phyloP scores from a whole-genome alignment of 2,329 filamentous ascomycete species.

The Fusarium transvaalense region DNA sequence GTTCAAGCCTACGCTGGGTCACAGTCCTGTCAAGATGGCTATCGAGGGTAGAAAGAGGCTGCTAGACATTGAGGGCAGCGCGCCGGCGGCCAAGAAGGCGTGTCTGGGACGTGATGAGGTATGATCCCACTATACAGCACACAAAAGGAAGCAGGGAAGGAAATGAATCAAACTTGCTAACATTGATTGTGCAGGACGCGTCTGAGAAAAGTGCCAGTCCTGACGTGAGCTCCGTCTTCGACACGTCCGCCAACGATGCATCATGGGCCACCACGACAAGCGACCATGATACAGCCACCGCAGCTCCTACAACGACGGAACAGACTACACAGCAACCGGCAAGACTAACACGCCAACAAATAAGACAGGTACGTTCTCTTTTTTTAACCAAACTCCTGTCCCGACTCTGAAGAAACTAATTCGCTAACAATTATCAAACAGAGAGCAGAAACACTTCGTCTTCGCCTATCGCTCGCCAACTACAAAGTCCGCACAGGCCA shows the following conservation, averaged over 20 bases:
- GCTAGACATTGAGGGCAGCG: conserved; percentile 43
- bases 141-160: neutral
- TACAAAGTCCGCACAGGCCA: conserved; percentile 84
- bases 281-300: conserved; percentile 57
- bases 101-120: conserved; percentile 52
- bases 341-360: conserved; percentile 65
- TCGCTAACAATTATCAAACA: conserved; percentile 49
- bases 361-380: conserved; percentile 59
- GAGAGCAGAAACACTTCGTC: conserved; percentile 74
- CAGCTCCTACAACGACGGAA: conserved; percentile 19
- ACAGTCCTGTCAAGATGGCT: conserved; percentile 45
- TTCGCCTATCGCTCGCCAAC: conserved; percentile 77
- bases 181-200: conserved; percentile 37
- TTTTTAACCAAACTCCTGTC: no score
- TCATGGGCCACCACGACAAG: conserved; percentile 64
- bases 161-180: conserved; percentile 14
- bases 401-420: no score
- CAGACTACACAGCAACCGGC: conserved; percentile 16
- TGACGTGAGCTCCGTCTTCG: conserved; percentile 64
- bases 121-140: conserved; percentile 8
- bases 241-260: conserved; percentile 61
- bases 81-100: conserved; percentile 51
- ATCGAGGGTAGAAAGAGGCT: conserved; percentile 49
- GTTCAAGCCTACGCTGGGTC: conserved; percentile 37
- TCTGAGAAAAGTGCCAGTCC: conserved; percentile 54